These are phyloP conservation scores for Phaeosphaeriaceae sp. DNA, from an alignment of 2,329 filamentous ascomycete genomes.

Conservation along the genomic window DNA sequence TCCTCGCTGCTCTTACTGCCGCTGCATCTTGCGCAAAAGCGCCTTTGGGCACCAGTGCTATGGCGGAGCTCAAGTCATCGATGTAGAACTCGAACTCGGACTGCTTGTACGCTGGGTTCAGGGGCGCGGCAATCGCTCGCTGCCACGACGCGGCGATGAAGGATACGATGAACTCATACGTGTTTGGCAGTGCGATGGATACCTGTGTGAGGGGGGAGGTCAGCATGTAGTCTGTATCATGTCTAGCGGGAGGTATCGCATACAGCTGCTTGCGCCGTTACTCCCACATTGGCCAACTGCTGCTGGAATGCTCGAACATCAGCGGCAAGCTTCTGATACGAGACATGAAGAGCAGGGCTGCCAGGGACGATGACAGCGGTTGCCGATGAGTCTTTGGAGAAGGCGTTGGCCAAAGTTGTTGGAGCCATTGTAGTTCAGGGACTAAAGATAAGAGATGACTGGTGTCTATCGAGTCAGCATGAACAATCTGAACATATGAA, in stretches of 20 bases:
- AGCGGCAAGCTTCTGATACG: constrained; percentile 70
- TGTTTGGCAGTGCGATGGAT: constrained; percentile 83
- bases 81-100: constrained; percentile 93
- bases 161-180: constrained; percentile 85
- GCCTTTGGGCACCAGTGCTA: constrained; percentile 78
- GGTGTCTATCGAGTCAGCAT: constrained; percentile 5
- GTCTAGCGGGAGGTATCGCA: neutral
- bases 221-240: neutral
- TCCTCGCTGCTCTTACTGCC: constrained; percentile 77
- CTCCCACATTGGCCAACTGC: constrained; percentile 78
- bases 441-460: constrained; percentile 18
- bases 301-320: constrained; percentile 76
- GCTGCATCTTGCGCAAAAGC: constrained; percentile 71
- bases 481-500: neutral
- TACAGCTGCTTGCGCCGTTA: constrained; percentile 69
- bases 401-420: constrained; percentile 66
- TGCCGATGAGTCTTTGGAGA: constrained; percentile 58
- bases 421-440: constrained; percentile 51
- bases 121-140: constrained; percentile 81
- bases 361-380: constrained; percentile 78
- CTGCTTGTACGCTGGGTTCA: constrained; percentile 89
- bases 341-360: constrained; percentile 69
- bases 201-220: constrained; percentile 43
- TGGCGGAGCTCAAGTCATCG: constrained; percentile 79
- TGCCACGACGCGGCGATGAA: constrained; percentile 89